phyloP scores from a whole-genome alignment of 1,284 basidiomycete species.

The Puccinia coronata region DNA sequence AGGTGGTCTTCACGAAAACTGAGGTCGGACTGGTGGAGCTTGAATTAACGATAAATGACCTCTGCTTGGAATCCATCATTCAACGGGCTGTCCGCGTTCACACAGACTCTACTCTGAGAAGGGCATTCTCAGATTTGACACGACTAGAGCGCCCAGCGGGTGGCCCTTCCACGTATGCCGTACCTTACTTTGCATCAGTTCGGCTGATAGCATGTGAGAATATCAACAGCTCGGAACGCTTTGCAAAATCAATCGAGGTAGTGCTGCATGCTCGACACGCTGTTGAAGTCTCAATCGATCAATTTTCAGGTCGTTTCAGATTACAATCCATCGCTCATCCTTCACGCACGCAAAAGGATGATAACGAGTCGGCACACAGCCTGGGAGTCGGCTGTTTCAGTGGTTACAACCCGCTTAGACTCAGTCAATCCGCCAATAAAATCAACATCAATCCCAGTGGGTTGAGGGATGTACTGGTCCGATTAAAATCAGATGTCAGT shows the following conservation, averaged over 20 bases:
- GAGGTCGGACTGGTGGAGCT: constrained; percentile 16
- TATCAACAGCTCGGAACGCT: background rate
- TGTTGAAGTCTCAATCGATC: constrained; percentile 36
- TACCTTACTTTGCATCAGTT: constrained; percentile 31
- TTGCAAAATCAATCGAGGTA: constrained; percentile 41
- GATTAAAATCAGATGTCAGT: constrained; percentile 44
- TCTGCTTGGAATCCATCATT: constrained; percentile 33
- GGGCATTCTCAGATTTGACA: constrained; percentile 26
- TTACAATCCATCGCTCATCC: constrained; percentile 19
- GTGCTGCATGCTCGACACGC: constrained; percentile 32
- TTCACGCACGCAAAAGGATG: background rate
- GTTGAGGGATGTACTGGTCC: constrained; percentile 27
- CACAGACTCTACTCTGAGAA: constrained; percentile 32
- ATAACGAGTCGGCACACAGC: background rate
- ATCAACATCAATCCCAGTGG: constrained; percentile 38
- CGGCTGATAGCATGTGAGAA: constrained; percentile 25
- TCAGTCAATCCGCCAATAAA: background rate
- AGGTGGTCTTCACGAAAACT: constrained; percentile 3
- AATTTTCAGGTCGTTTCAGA: constrained; percentile 46
- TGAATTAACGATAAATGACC: constrained; percentile 27
- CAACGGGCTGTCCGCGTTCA: constrained; percentile 31
- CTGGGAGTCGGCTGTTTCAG: background rate
- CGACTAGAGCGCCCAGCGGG: constrained; percentile 20
- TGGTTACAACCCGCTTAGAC: background rate
- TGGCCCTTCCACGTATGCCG: background rate